Evolutionary conservation across 257 asterid genomes (phyloP), one percentile per base, ranked within the genome.

Genomic region (Capsicum rhomboideum): DNA sequence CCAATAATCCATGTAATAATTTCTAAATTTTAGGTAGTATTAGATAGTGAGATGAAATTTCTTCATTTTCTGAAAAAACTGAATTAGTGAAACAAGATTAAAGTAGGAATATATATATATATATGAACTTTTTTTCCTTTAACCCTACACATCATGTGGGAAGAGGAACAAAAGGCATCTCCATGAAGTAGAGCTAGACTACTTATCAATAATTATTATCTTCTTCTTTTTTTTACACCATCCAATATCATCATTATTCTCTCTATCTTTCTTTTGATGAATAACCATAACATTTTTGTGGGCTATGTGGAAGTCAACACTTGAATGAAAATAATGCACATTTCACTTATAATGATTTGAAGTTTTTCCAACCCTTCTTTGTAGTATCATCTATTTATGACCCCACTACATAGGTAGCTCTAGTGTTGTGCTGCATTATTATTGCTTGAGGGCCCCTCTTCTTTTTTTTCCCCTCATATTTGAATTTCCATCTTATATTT

Each of bases 151-250:
- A 72, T 82, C 85, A 82, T 82, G 84, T 82, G 84, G 79, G 52
- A 64, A 82, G 78, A 67, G 84, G 40, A 82, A 82, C 68, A 67
- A 82, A 82, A 82, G 84, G 84, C 63, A 82, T 82, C 84, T 82
- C 68, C 79, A 67, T 82, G 68, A 82, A 82, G 21, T 67, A 56
- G 79, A 74, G 21, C 44, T 23, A 75, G 42, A 82, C 80, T 64
- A 72, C 84, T 82, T 66, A 49, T 64, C 84, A 82, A 82, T 82
- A 28, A 82, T 82, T 34, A 82, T 82, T 34, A 49, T 61, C 84
- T 12, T 44, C 21, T 21, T 44, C 37, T 64, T 49, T 49, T 80
- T 80, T 28, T 64, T 44, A 54, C 84, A 82, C 84, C 84, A 82
- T 82, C 64, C 59, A 82, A 40, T 53, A 29, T 66, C 26, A 82